A percentile compares a stretch with the other conserved stretches of the same genome.
Evolutionary conservation across 129 eudicot species (phyloP).

Genomic region (Apium graveolens): DNA sequence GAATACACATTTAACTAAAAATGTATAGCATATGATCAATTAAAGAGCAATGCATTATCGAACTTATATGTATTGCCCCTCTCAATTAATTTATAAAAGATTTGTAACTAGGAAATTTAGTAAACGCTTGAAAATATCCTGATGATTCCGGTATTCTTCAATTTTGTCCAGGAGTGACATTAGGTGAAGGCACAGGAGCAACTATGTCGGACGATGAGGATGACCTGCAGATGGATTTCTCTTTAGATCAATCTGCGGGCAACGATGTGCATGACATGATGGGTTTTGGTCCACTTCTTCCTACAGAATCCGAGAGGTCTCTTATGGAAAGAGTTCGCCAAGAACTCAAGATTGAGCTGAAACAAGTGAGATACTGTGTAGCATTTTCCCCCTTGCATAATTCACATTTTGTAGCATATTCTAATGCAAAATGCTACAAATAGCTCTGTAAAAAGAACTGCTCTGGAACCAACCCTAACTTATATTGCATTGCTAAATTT

Average conservation of each 20-base stretch:
- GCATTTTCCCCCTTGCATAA: no score
- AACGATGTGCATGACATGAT: constrained; percentile 56
- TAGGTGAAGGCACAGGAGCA: constrained; percentile 86
- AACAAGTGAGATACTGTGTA: constrained; percentile 83
- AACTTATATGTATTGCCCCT: not conserved
- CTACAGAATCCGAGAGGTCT: constrained; percentile 91
- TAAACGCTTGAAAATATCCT: not conserved
- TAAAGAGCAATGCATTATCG: not conserved
- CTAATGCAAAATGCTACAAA: no score
- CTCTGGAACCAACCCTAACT: no score
- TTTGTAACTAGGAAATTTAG: not conserved
- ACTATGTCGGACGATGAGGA: constrained; percentile 97
- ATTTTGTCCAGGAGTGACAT: constrained; percentile 40
- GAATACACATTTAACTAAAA: not conserved
- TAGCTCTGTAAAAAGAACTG: no score
- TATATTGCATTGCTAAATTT: not conserved
- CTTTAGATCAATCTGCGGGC: constrained; percentile 51
- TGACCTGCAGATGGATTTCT: constrained; percentile 66
- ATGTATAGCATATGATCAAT: not conserved
- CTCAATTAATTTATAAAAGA: not conserved
- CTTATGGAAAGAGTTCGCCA: constrained; percentile 94
- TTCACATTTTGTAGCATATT: no score
- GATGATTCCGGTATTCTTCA: not conserved
- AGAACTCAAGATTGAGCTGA: constrained; percentile 85
- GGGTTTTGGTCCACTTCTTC: constrained; percentile 92